Evolutionary conservation across 2,329 filamentous ascomycete genomes (phyloP).

Genomic region (Botryotinia globosa): DNA sequence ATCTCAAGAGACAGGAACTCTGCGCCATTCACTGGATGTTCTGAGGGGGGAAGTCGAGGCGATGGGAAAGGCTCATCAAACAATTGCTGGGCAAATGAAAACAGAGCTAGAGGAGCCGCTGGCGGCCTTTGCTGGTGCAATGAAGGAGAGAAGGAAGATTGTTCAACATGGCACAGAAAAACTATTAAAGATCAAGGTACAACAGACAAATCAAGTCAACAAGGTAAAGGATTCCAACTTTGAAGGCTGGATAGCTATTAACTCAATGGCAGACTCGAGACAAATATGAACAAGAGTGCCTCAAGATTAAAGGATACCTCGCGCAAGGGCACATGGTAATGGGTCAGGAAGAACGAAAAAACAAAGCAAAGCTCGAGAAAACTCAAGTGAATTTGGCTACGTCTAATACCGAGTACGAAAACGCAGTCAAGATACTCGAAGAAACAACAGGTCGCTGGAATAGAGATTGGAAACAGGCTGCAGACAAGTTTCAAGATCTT

Average conservation of each 20-base stretch:
- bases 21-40: constrained; percentile 81
- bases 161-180: constrained; percentile 93
- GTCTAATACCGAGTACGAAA: constrained; percentile 91
- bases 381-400: constrained; percentile 92
- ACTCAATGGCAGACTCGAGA: constrained; percentile 66
- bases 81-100: constrained; percentile 91
- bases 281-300: constrained; percentile 93
- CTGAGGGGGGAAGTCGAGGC: constrained; percentile 85
- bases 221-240: constrained; percentile 57
- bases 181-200: constrained; percentile 85
- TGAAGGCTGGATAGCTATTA: constrained; percentile 24
- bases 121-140: constrained; percentile 84
- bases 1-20: constrained; percentile 78
- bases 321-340: constrained; percentile 99
- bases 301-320: constrained; percentile 97
- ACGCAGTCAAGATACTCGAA: constrained; percentile 86
- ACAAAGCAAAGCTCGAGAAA: constrained; percentile 98
- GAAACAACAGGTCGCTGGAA: constrained; percentile 97
- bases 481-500: constrained; percentile 98
- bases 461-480: constrained; percentile 94
- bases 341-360: constrained; percentile 98
- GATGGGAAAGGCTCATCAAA: constrained; percentile 91
- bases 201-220: constrained; percentile 87
- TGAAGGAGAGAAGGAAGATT: constrained; percentile 97
- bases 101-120: constrained; percentile 92